Conservation (phyloP, 208 protist species). For the Novymonas esmeraldas region DNA sequence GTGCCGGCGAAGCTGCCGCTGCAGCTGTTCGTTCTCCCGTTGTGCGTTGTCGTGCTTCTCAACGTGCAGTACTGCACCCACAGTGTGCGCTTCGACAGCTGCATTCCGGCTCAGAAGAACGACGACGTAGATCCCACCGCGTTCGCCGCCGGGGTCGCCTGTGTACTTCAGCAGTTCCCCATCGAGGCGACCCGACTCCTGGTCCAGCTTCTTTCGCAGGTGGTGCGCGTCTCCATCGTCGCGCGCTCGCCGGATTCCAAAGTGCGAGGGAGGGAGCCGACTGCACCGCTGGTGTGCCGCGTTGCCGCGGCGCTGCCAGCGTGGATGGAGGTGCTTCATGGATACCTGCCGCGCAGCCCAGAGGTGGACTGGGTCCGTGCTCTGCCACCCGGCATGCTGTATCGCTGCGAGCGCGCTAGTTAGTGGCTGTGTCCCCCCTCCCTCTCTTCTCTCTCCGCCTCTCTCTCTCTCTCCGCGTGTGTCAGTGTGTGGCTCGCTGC, state of each 20-base stretch:
- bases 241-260: not conserved
- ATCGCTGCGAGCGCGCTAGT: not conserved
- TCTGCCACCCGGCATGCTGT: not conserved
- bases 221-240: slow-evolving; percentile 28
- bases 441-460: not conserved
- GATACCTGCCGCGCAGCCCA: slow-evolving; percentile 14
- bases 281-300: slow-evolving; percentile 11
- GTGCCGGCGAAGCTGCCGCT: slow-evolving; percentile 54
- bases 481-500: not conserved
- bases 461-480: not conserved
- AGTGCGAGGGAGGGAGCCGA: slow-evolving; percentile 7
- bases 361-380: slow-evolving; percentile 6
- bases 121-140: slow-evolving; percentile 82
- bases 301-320: slow-evolving; percentile 18
- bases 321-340: slow-evolving; percentile 29
- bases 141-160: slow-evolving; percentile 89
- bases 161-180: slow-evolving; percentile 95
- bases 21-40: slow-evolving; percentile 74
- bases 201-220: slow-evolving; percentile 87
- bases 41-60: slow-evolving; percentile 76
- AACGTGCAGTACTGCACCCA: slow-evolving; percentile 67
- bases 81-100: slow-evolving; percentile 50
- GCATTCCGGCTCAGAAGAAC: slow-evolving; percentile 48
- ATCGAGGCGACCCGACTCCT: slow-evolving; percentile 75
- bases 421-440: not conserved